A percentile compares a stretch with the other conserved stretches of the same genome.
Conservation (phyloP, 345 rosid genomes). For the Pistacia integerrima region DNA sequence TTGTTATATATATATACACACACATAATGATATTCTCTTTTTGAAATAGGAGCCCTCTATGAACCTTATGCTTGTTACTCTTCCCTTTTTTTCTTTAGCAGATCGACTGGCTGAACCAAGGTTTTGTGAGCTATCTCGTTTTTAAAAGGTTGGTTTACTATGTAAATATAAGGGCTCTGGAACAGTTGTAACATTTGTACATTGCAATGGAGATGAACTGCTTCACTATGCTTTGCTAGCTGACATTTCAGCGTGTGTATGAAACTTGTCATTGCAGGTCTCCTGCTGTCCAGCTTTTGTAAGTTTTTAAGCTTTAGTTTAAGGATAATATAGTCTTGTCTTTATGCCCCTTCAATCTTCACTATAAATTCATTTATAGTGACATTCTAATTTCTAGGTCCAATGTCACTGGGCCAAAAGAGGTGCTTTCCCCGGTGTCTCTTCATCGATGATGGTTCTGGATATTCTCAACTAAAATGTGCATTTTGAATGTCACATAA, state of each 20-base stretch:
- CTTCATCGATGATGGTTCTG: not conserved
- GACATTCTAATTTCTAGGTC: no score
- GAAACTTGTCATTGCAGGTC: not conserved
- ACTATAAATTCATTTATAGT: no score
- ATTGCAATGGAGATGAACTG: not conserved
- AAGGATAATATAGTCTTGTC: no score
- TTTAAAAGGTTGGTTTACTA: not conserved
- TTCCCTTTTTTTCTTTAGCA: not conserved
- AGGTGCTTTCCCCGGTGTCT: not conserved
- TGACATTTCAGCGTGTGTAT: not conserved
- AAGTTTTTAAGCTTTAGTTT: no score
- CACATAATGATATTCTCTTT: not conserved
- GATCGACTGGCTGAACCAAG: not conserved
- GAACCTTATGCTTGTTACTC: not conserved
- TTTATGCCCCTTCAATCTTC: no score
- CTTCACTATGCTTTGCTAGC: not conserved
- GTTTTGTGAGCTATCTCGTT: not conserved
- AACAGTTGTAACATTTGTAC: not conserved
- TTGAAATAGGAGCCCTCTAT: not conserved
- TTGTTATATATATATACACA: no score
- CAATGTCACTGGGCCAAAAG: no score
- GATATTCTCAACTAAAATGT: not conserved
- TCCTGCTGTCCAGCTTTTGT: no score
- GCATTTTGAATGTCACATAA: not conserved
- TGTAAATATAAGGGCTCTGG: constrained; percentile 12